phyloP scores from a whole-genome alignment of 805 yeast genomes.

The Saturnispora kantuleensis region DNA sequence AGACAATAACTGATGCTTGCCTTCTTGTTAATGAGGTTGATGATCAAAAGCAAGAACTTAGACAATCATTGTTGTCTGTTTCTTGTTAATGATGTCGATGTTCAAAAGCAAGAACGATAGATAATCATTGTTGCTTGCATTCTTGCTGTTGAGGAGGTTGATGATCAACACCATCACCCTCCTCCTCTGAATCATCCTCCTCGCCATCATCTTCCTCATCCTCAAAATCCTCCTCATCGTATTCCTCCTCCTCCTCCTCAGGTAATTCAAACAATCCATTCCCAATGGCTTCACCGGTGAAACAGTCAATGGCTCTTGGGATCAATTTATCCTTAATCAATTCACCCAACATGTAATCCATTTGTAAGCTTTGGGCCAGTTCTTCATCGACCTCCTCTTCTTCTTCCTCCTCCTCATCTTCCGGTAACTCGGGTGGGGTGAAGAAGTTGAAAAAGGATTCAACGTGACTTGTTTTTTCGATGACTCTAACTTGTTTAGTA shows the following conservation, averaged over 20 bases:
- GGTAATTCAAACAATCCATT: conserved; percentile 52
- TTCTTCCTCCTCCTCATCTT: conserved; percentile 38
- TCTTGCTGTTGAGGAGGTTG: conserved; percentile 61
- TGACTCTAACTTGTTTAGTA: conserved; percentile 92
- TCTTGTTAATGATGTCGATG: neutral
- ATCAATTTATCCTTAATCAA: conserved; percentile 90
- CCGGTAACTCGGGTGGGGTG: conserved; percentile 79
- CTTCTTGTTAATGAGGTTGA: neutral
- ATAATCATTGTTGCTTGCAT: conserved; percentile 54
- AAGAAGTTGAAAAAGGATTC: conserved; percentile 95
- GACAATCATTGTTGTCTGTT: neutral
- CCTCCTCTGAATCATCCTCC: conserved; percentile 41
- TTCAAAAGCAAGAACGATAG: neutral
- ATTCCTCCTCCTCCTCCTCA: conserved; percentile 47
- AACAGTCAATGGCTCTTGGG: conserved; percentile 97
- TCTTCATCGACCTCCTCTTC: conserved; percentile 65
- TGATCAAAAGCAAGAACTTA: neutral
- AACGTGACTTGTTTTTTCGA: conserved; percentile 88
- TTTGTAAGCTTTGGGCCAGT: conserved; percentile 73
- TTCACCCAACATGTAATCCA: conserved; percentile 94
- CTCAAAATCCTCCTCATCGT: conserved; percentile 50
- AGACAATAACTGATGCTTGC: neutral
- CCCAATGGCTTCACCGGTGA: conserved; percentile 88
- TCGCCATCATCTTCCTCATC: conserved; percentile 54
- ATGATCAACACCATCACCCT: conserved; percentile 29